These are phyloP conservation scores for Syncephalastrum monosporum DNA, from an alignment of 371 early-diverging fungal species.

Conservation along the genomic window DNA sequence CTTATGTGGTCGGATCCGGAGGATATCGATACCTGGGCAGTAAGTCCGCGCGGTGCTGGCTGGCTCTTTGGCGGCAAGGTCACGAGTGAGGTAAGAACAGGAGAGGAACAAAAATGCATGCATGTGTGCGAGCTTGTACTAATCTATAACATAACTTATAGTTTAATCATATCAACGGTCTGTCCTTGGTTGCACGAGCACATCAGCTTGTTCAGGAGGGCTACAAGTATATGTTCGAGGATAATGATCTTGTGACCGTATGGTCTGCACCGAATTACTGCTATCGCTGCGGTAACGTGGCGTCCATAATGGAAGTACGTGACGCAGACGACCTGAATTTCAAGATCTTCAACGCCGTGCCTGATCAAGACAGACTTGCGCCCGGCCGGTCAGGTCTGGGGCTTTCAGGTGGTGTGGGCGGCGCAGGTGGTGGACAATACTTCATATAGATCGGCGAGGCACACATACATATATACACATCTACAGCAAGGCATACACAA, in stretches of 20 bases:
- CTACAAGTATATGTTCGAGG: slow-evolving; percentile 97
- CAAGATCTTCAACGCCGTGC: slow-evolving; percentile 94
- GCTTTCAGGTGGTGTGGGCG: slow-evolving; percentile 16
- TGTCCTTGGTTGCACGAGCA: slow-evolving; percentile 96
- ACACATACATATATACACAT: neutral
- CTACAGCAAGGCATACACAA: no score
- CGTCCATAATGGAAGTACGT: slow-evolving; percentile 93
- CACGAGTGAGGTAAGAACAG: slow-evolving; percentile 77
- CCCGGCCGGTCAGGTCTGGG: slow-evolving; percentile 29
- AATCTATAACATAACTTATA: slow-evolving; percentile 36
- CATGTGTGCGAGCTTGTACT: neutral
- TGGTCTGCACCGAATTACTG: slow-evolving; percentile 99
- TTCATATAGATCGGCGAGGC: slow-evolving; percentile 29
- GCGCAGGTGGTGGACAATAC: slow-evolving; percentile 48
- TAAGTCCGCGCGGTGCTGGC: slow-evolving; percentile 98
- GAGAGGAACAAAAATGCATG: neutral
- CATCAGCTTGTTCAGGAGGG: slow-evolving; percentile 99
- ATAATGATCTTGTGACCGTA: slow-evolving; percentile 96
- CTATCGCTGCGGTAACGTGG: slow-evolving; percentile 99
- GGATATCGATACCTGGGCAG: slow-evolving; percentile 98
- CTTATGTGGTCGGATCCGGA: slow-evolving; percentile 95
- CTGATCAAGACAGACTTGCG: slow-evolving; percentile 77
- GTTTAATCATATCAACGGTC: slow-evolving; percentile 97
- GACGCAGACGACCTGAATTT: slow-evolving; percentile 83
- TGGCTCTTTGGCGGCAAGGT: slow-evolving; percentile 98